phyloP scores from a whole-genome alignment of 2,329 filamentous ascomycete genomes.

The Albifimbria verrucaria region DNA sequence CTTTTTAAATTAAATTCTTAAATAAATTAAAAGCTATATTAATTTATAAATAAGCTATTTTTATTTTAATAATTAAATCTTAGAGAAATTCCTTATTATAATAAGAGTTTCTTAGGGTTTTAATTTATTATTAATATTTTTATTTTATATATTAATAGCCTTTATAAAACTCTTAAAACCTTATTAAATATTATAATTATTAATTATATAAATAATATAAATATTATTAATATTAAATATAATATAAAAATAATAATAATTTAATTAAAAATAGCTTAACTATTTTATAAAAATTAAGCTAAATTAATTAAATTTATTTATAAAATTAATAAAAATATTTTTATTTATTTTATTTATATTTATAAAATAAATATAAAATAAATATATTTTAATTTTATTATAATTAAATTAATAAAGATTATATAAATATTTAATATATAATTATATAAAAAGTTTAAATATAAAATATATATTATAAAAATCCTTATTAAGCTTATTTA shows the following conservation, averaged over 20 bases:
- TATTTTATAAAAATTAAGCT: not conserved
- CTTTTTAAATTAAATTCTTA: not conserved
- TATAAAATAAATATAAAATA: too few relatives aligned
- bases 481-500: not conserved
- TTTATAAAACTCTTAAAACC: not conserved
- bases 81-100: not conserved
- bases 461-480: not conserved
- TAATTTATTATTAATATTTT: not conserved
- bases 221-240: not conserved
- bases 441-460: slow-evolving; percentile 1
- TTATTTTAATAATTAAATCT: not conserved
- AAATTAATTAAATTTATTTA: not conserved
- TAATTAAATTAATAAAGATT: not conserved
- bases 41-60: not conserved
- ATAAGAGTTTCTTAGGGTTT: not conserved
- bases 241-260: not conserved
- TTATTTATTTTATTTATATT: slow-evolving; percentile 1
- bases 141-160: not conserved
- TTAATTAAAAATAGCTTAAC: too few relatives aligned
- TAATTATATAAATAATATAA: not conserved
- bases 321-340: not conserved
- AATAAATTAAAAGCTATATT: not conserved
- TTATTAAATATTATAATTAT: not conserved
- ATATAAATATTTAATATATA: slow-evolving; percentile 2
- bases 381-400: slow-evolving; percentile 1